phyloP scores from a whole-genome alignment of 1,139 yeast species.

The Nakaseomyces glabratus region DNA sequence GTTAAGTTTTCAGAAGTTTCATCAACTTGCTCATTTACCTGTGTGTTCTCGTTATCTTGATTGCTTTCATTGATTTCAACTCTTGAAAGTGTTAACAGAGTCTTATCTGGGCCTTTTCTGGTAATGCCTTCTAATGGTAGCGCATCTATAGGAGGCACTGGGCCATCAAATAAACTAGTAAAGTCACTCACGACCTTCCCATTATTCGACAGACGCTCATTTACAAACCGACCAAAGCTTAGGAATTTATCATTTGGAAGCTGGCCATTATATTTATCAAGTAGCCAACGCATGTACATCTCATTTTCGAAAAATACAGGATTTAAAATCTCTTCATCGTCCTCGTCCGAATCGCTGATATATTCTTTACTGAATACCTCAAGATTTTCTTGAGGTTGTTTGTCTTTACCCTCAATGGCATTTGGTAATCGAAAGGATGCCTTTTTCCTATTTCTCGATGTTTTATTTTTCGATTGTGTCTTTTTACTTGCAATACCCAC shows the following conservation, averaged over 20 bases:
- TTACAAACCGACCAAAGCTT: constrained; percentile 22
- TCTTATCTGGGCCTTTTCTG: constrained; percentile 12
- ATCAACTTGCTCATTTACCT: no score
- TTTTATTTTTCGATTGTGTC: constrained; percentile 10
- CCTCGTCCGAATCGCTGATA: constrained; percentile 30
- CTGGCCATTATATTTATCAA: constrained; percentile 25
- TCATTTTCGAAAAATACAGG: constrained; percentile 31
- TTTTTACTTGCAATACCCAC: constrained; percentile 24
- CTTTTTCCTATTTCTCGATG: constrained; percentile 8
- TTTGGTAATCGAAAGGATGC: constrained; percentile 4
- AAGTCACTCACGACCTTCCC: constrained; percentile 20
- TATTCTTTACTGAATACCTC: constrained; percentile 25
- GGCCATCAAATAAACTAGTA: constrained; percentile 25
- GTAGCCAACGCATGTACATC: constrained; percentile 27
- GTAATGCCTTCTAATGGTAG: constrained; percentile 10
- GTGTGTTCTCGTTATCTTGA: not conserved
- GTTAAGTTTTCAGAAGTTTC: no score
- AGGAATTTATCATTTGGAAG: constrained; percentile 20
- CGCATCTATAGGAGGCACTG: constrained; percentile 17
- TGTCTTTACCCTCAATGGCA: constrained; percentile 12
- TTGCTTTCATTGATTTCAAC: not conserved
- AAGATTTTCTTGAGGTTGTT: constrained; percentile 5
- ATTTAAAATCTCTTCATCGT: constrained; percentile 18
- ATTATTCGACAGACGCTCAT: constrained; percentile 23
- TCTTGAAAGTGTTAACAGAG: constrained; percentile 12